A percentile compares a stretch with the other conserved stretches of the same genome.
Evolutionary conservation across 495 filamentous ascomycete genomes (phyloP).

Genomic region (Penicillium simplicissimum): DNA sequence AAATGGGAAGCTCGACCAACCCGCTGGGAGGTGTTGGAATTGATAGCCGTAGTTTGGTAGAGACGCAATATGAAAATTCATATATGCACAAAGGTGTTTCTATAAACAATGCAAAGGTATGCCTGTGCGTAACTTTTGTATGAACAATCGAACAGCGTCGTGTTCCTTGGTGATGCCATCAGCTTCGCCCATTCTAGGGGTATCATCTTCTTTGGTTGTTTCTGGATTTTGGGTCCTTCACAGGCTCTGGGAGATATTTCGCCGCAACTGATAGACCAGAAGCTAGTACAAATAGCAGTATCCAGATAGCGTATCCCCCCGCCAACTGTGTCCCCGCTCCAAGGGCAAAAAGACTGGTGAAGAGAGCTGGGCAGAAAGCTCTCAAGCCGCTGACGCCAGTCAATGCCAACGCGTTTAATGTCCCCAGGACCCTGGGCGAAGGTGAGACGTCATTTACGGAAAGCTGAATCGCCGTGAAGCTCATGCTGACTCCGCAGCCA

Average conservation of each 20-base stretch:
- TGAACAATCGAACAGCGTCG: neutral
- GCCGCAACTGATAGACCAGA: constrained; percentile 45
- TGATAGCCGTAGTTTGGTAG: neutral
- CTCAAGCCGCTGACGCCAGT: constrained; percentile 53
- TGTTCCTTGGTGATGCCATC: neutral
- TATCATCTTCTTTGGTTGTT: neutral
- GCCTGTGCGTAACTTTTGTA: neutral
- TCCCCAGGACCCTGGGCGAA: constrained; percentile 56
- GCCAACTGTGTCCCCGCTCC: constrained; percentile 57
- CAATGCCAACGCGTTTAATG: constrained; percentile 64
- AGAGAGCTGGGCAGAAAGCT: constrained; percentile 59
- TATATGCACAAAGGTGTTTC: neutral
- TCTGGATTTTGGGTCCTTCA: constrained; percentile 1
- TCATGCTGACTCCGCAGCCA: constrained; percentile 65
- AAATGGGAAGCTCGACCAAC: neutral
- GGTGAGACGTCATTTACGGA: constrained; percentile 69
- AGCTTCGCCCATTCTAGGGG: neutral
- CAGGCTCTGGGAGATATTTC: constrained; percentile 38
- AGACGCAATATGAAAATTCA: neutral
- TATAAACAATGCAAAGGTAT: neutral
- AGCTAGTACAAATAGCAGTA: constrained; percentile 53
- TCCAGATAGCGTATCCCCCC: constrained; percentile 65
- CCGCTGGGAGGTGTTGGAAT: neutral
- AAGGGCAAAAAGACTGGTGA: constrained; percentile 61
- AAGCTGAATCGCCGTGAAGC: constrained; percentile 67